A percentile compares a stretch with the other conserved stretches of the same genome.
These are phyloP conservation scores for Klebsormidium nitens DNA, from an alignment of 139 green algal species.

Conservation along the genomic window DNA sequence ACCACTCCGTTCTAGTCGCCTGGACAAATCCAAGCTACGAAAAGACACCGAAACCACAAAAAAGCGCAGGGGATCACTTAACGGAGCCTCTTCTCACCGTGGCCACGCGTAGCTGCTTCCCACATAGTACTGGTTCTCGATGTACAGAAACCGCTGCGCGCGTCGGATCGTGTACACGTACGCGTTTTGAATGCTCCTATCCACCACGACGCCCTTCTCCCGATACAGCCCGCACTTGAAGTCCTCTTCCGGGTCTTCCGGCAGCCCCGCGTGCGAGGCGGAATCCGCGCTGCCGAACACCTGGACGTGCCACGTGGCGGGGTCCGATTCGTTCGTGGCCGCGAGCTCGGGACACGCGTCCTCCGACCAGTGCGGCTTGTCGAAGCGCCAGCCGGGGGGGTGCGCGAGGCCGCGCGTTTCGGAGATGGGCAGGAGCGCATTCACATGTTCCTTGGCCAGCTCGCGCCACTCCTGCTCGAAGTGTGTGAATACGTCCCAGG, in stretches of 20 bases:
- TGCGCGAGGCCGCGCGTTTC: slow-evolving; percentile 2
- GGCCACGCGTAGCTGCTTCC: slow-evolving; percentile 52
- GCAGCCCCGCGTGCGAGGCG: slow-evolving; percentile 18
- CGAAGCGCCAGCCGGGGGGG: no score
- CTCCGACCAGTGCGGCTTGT: background rate
- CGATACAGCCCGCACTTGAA: background rate
- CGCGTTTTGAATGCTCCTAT: slow-evolving; percentile 45
- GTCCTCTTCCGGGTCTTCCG: slow-evolving; percentile 1
- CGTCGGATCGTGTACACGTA: slow-evolving; percentile 55
- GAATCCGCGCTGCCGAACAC: slow-evolving; percentile 51
- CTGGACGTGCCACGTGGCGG: slow-evolving; percentile 44
- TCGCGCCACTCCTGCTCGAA: slow-evolving; percentile 47
- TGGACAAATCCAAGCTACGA: slow-evolving; percentile 1
- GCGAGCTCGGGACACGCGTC: slow-evolving; percentile 9
- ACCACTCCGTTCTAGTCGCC: no score
- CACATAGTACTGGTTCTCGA: slow-evolving; percentile 69
- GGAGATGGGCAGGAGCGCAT: background rate
- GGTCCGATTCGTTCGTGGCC: slow-evolving; percentile 24
- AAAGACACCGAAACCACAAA: background rate
- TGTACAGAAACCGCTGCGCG: slow-evolving; percentile 58
- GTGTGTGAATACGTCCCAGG: slow-evolving; percentile 52
- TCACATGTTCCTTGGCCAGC: slow-evolving; percentile 8
- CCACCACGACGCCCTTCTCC: slow-evolving; percentile 36
- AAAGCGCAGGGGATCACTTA: background rate
- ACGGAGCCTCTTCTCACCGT: background rate